A percentile compares a stretch with the other conserved stretches of the same genome.
Evolutionary conservation across 2,329 filamentous ascomycete genomes (phyloP).

Genomic region (Leptographium procerum): DNA sequence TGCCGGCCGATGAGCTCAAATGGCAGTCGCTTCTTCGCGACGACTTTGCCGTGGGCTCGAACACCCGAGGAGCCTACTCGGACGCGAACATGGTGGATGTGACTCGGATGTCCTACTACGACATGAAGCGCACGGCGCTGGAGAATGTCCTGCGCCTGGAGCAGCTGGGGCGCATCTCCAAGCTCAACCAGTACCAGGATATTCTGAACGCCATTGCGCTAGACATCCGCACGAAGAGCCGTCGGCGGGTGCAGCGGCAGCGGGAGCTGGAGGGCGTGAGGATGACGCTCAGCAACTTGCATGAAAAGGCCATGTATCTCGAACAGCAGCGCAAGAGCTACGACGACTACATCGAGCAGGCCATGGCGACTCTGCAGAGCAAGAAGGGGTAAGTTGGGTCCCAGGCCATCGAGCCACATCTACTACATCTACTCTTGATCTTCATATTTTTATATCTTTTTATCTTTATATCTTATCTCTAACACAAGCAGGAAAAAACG

Average conservation of each 20-base stretch:
- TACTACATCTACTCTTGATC: neutral
- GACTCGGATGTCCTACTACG: slow-evolving; percentile 76
- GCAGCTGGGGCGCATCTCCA: slow-evolving; percentile 75
- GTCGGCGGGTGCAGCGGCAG: slow-evolving; percentile 80
- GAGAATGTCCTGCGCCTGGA: slow-evolving; percentile 91
- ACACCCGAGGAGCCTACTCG: slow-evolving; percentile 77
- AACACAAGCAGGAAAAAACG: slow-evolving; percentile 58
- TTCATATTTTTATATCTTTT: no score
- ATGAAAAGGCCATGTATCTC: slow-evolving; percentile 81
- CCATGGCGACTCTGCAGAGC: slow-evolving; percentile 92
- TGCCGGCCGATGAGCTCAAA: slow-evolving; percentile 74
- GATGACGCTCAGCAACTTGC: slow-evolving; percentile 61
- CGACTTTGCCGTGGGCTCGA: slow-evolving; percentile 60
- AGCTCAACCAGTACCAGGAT: slow-evolving; percentile 89
- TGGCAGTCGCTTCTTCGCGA: slow-evolving; percentile 75
- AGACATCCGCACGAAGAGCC: slow-evolving; percentile 95
- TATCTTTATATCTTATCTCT: neutral
- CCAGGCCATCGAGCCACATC: neutral
- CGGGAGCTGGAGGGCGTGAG: slow-evolving; percentile 79
- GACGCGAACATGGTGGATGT: slow-evolving; percentile 82
- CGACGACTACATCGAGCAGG: slow-evolving; percentile 98
- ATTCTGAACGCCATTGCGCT: slow-evolving; percentile 94
- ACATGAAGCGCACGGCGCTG: slow-evolving; percentile 83
- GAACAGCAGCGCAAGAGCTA: slow-evolving; percentile 95
- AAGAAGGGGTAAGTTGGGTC: slow-evolving; percentile 63